Evolutionary conservation across 1,284 basidiomycete species (phyloP).

Genomic region (Melampsora larici-populina): DNA sequence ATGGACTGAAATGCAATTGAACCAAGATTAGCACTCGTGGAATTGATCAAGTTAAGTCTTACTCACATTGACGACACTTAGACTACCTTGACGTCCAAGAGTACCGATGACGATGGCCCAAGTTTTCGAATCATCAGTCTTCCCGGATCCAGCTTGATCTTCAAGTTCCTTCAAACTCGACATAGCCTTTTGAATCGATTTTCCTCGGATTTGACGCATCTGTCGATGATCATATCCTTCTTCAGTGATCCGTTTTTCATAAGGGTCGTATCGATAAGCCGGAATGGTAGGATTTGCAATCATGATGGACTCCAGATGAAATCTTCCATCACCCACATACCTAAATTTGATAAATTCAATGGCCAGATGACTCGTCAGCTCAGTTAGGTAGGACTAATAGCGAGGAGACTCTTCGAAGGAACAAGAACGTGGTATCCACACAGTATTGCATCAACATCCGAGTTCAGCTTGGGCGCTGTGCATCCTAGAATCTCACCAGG

Average conservation of each 20-base stretch:
- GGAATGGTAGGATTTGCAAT: conserved; percentile 95
- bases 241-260: conserved; percentile 91
- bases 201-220: conserved; percentile 73
- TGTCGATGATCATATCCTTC: conserved; percentile 86
- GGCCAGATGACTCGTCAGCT: not conserved
- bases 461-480: conserved; percentile 75
- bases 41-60: not conserved
- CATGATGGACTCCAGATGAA: conserved; percentile 98
- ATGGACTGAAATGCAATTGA: conserved; percentile 63
- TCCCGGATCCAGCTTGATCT: not conserved
- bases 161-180: conserved; percentile 46
- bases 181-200: conserved; percentile 74
- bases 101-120: conserved; percentile 98
- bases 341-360: conserved; percentile 56
- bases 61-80: conserved; percentile 73
- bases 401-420: conserved; percentile 41
- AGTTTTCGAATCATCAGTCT: conserved; percentile 50
- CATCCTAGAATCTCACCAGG: conserved; percentile 97
- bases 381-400: not conserved
- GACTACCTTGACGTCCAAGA: conserved; percentile 86
- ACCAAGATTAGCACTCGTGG: conserved; percentile 2
- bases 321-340: conserved; percentile 95
- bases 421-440: conserved; percentile 55
- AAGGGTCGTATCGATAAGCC: conserved; percentile 97
- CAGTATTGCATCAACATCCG: conserved; percentile 79